Evolutionary conservation across 1,284 basidiomycete species (phyloP), one percentile per base, ranked within the genome.

Genomic region (Vanrija pseudolonga): DNA sequence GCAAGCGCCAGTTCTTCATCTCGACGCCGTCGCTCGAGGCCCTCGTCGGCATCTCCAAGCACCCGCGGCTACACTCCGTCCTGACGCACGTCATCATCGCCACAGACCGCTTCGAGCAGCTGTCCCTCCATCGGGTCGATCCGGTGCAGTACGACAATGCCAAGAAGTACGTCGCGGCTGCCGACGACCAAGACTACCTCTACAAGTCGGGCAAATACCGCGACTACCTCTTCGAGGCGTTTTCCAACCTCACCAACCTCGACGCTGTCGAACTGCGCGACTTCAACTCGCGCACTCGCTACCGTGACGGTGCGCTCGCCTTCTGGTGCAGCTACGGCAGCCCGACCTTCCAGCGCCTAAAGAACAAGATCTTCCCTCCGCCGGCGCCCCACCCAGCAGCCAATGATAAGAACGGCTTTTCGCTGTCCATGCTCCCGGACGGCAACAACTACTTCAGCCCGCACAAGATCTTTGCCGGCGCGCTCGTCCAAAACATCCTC

Each of bases 231-330:
- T 19, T 39, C 8, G 54, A 53, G 18, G 51, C 45, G 12, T 45
- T 60, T 7, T 8, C 12, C 17, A 3, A 3, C 11, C 26, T 53
- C 3, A 48, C 44, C 38, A 52, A 51, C 41, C 51, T 61, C 23
- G 22, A 44, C 6, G 47, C 80, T 51, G 81, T 83, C 18, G 83
- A 82, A 63, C 80, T 78, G 40, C 82, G 76, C 57, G 69, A 77
- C 52, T 73, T 76, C 38, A 81, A 71, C 18, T 53, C 47, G 5
- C 0, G 1, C 5, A 53, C 57, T 3, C 50, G 57, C 6, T 56
- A 24, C 45, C 57, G 57, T 17, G 57, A 59, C 23, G 53, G 51
- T 7, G 24, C 17, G 14, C 6, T 8, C 22, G 44, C 50, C 6
- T 12, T 17, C 17, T 59, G 53, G 51, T 11, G 19, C 6, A 44